Evolutionary conservation across 2,329 filamentous ascomycete species (phyloP).

Genomic region (Ophiostoma tasmaniense): DNA sequence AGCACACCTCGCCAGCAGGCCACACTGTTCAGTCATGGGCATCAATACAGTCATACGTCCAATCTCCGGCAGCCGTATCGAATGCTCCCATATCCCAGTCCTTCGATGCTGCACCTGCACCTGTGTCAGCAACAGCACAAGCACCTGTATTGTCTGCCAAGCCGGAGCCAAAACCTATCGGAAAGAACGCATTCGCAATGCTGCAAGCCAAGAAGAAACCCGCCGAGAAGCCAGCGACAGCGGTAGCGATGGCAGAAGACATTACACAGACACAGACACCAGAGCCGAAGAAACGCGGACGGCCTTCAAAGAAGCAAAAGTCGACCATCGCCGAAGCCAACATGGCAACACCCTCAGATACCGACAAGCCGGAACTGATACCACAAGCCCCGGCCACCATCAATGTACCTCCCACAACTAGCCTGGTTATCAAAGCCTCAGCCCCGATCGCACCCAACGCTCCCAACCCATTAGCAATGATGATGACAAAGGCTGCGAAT

Average conservation of each 20-base stretch:
- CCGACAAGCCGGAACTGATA: not conserved
- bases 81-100: not conserved
- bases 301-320: constrained; percentile 25
- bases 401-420: not conserved
- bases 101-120: not conserved
- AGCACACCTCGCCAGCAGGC: not conserved
- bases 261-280: not conserved
- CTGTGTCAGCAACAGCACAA: not conserved
- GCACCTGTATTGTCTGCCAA: not conserved
- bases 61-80: not conserved
- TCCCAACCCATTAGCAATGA: constrained; percentile 34
- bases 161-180: not conserved
- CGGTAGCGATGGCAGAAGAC: not conserved
- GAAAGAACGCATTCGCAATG: constrained; percentile 10
- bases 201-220: constrained; percentile 17
- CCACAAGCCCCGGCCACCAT: not conserved
- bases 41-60: not conserved
- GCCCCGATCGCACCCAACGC: constrained; percentile 23
- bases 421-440: not conserved
- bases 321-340: constrained; percentile 10
- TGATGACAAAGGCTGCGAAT: constrained; percentile 11
- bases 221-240: constrained; percentile 15
- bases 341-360: not conserved
- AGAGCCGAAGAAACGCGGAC: constrained; percentile 16
- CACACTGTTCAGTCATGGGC: not conserved